Conservation (phyloP, 331 rosid genomes). For the Arachis monticola region DNA sequence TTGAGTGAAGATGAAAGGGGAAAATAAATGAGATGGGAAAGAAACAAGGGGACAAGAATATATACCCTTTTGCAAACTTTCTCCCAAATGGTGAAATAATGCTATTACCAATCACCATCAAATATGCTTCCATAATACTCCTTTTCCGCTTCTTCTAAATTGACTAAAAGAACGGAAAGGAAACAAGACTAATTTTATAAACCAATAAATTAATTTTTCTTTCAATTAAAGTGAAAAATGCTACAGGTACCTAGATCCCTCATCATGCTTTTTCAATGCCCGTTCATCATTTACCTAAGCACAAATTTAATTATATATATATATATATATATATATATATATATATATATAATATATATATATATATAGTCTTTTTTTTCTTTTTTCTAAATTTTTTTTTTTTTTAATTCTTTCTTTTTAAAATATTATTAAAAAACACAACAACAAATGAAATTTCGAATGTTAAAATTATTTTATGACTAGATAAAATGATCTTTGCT, state of each 20-base stretch:
- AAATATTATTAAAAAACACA: no score
- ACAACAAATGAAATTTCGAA: no score
- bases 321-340: neutral
- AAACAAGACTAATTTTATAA: neutral
- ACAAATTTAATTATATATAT: neutral
- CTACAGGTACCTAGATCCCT: constrained; percentile 27
- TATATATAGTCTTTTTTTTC: no score
- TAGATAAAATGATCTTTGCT: no score
- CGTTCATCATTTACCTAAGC: neutral
- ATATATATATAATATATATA: no score
- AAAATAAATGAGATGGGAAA: constrained; percentile 17
- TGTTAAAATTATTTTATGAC: no score
- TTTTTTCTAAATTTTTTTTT: no score
- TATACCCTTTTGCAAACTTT: constrained; percentile 36
- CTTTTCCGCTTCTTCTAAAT: constrained; percentile 31
- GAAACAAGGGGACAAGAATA: constrained; percentile 42
- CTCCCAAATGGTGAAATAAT: constrained; percentile 23
- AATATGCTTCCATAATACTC: constrained; percentile 44
- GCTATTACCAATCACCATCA: constrained; percentile 38
- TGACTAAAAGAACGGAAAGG: constrained; percentile 31
- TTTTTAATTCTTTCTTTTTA: neutral
- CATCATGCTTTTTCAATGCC: constrained; percentile 1
- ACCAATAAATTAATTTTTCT: neutral
- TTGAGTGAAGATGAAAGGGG: constrained; percentile 8
- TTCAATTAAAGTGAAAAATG: neutral